Base-by-base conservation (phyloP, 768 basidiomycete species). In the Podaxis sp. region DNA sequence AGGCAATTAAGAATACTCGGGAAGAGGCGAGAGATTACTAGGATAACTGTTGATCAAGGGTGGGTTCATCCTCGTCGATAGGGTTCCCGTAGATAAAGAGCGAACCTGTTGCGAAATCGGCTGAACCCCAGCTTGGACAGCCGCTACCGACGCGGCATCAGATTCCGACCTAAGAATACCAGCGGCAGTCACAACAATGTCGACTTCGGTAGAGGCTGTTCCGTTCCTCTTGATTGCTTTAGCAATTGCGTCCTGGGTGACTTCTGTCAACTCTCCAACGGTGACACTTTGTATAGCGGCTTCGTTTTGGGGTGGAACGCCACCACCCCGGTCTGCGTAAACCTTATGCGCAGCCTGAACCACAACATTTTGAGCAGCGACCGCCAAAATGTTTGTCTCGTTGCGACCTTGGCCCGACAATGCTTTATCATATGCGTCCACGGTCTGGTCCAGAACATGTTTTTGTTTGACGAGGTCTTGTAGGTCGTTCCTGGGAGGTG, bases 341-440 rank as follows among this genome's bases (percentile, higher is more conserved):
- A 82, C 80, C 15, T 88, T 83, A 69, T 91, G 87, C 25, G 92
- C 91, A 27, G 92, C 92, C 69, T 90, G 86, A 37, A 91, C 80
- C 51, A 94, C 92, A 60, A 93, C 88, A 63, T 91, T 86, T 67
- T 91, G 89, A 17, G 90, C 91, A 3, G 91, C 91, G 12, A 85
- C 86, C 4, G 89, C 90, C 63, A 93, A 79, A 69, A 84, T 73
- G 69, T 87, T 73, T 74, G 77, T 79, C 64, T 83, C 81, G 41
- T 79, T 68, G 55, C 80, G 79, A 52, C 76, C 82, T 49, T 83
- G 80, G 37, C 84, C 86, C 24, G 82, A 81, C 49, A 87, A 79
- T 59, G 87, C 90, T 63, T 84, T 82, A 71, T 91, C 89, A 66
- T 92, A 85, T 13, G 91, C 92, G 66, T 89, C 81, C 13, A 91